phyloP scores from a whole-genome alignment of 2,329 filamentous ascomycete genomes.

The Cladosporium cucumerinum region DNA sequence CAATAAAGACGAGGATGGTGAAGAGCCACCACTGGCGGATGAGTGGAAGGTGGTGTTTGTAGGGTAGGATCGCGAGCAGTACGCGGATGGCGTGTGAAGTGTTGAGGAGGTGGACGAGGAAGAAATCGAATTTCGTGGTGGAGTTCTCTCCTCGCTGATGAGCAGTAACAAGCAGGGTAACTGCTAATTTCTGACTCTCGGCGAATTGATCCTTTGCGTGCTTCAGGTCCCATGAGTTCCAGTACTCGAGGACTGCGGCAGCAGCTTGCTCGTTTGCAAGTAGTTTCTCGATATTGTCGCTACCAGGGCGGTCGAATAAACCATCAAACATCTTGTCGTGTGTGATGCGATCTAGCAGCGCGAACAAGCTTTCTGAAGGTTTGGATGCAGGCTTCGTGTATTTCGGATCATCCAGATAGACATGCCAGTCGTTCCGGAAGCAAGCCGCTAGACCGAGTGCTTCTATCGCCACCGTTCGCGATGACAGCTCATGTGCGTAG shows the following conservation, averaged over 20 bases:
- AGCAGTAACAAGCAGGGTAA: slow-evolving; percentile 57
- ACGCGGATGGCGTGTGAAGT: slow-evolving; percentile 86
- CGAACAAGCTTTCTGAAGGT: slow-evolving; percentile 59
- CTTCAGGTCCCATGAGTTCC: slow-evolving; percentile 78
- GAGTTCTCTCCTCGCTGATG: slow-evolving; percentile 38
- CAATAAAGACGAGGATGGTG: slow-evolving; percentile 71
- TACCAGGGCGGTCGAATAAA: slow-evolving; percentile 57
- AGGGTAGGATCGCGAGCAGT: slow-evolving; percentile 72
- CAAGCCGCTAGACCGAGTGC: slow-evolving; percentile 68
- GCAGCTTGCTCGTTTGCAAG: slow-evolving; percentile 70
- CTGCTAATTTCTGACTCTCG: slow-evolving; percentile 59
- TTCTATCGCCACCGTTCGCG: slow-evolving; percentile 83
- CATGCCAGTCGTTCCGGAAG: slow-evolving; percentile 56
- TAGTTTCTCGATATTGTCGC: slow-evolving; percentile 63
- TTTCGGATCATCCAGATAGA: slow-evolving; percentile 66
- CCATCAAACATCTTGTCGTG: slow-evolving; percentile 67
- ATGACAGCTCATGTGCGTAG: slow-evolving; percentile 89
- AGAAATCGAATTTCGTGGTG: slow-evolving; percentile 67
- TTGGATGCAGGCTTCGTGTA: slow-evolving; percentile 65
- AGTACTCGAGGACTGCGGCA: slow-evolving; percentile 74
- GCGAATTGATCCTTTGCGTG: slow-evolving; percentile 72
- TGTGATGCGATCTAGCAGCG: slow-evolving; percentile 67
- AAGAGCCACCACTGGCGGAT: slow-evolving; percentile 90
- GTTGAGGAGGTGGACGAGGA: slow-evolving; percentile 76
- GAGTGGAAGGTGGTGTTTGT: slow-evolving; percentile 67